Evolutionary conservation across 768 basidiomycete species (phyloP), one percentile per base, ranked within the genome.

Genomic region (Vishniacozyma victoriae): DNA sequence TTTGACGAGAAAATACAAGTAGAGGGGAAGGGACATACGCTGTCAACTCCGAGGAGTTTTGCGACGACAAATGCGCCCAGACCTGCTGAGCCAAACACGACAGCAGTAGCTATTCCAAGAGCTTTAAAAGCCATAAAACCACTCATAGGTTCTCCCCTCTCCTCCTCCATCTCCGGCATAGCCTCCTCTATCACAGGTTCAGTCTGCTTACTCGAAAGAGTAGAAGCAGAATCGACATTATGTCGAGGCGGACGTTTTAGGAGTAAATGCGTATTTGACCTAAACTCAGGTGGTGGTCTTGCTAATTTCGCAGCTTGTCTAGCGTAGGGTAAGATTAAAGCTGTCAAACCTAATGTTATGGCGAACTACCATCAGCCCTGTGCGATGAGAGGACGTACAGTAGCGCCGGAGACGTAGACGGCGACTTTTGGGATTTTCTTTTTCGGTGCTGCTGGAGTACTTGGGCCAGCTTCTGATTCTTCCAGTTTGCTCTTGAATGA

Each of bases 341-440:
- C 18, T 2, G 62, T 60, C 7, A 64, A 47, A 24, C 62, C 62
- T 9, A 52, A 52, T 15, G 58, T 57, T 26, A 64, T 47, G 6
- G 58, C 54, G 35, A 64, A 59, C 62, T 64, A 37, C 3, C 44
- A 3, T 42, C 41, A 18, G 41, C 13, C 41, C 18, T 18, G 13
- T 12, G 19, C 19, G 24, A 23, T 12, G 13, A 25, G 20, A 19
- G 19, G 27, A 64, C 58, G 38, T 40, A 60, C 62, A 31, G 62
- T 51, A 26, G 62, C 62, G 33, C 62, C 62, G 6, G 52, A 45
- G 9, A 64, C 62, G 37, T 64, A 64, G 13, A 59, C 49, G 6
- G 62, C 62, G 20, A 64, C 62, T 46, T 54, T 55, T 3, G 62
- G 62, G 16, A 64, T 57, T 41, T 54, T 49, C 49, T 54, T 51